Base-by-base conservation (phyloP, 2,329 filamentous ascomycete genomes). In the Ophiobolus disseminans region DNA sequence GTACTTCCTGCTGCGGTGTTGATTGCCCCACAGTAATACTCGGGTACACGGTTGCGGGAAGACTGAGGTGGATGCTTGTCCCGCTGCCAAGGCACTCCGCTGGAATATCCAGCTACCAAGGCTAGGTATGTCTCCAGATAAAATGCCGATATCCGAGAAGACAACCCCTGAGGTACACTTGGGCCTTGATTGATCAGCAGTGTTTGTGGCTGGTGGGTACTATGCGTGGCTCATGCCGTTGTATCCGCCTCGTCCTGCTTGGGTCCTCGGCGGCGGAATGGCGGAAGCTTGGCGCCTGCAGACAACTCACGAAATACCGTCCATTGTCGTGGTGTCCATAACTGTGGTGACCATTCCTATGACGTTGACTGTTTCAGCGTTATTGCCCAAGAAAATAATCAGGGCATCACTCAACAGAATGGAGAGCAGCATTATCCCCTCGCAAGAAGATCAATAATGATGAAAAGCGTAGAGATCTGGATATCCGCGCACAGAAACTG, bases 241-340 rank as follows among this genome's bases (percentile, higher is more conserved):
- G 16, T 17, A 43, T 31, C 46, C 46, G 46, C 35, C 44, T 46
- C 23, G 45, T 48, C 23, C 11, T 34, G 21, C 38, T 48, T 48
- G 37, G 38, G 25, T 5, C 10, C 45, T 49, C 17, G 46, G 46
- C 40, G 36, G 46, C 40, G 46, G 46, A n/a, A 44, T 35, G 25
- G 40, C 45, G 45, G 40, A 49, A 34, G 25, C 46, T 49, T 49
- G 39, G 40, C 46, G 26, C 13, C n/a, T n/a, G n/a, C n/a, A n/a
- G n/a, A n/a, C n/a, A n/a, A n/a, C n/a, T n/a, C n/a, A n/a, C n/a
- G n/a, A n/a, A n/a, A n/a, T n/a, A n/a, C n/a, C n/a, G n/a, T n/a
- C n/a, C n/a, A n/a, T n/a, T n/a, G n/a, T n/a, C n/a, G n/a, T n/a
- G n/a, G n/a, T n/a, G n/a, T n/a, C n/a, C n/a, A n/a, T n/a, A n/a